These are phyloP conservation scores for Mortierella antarctica DNA, from an alignment of 192 early-diverging fungal genomes.

Conservation along the genomic window DNA sequence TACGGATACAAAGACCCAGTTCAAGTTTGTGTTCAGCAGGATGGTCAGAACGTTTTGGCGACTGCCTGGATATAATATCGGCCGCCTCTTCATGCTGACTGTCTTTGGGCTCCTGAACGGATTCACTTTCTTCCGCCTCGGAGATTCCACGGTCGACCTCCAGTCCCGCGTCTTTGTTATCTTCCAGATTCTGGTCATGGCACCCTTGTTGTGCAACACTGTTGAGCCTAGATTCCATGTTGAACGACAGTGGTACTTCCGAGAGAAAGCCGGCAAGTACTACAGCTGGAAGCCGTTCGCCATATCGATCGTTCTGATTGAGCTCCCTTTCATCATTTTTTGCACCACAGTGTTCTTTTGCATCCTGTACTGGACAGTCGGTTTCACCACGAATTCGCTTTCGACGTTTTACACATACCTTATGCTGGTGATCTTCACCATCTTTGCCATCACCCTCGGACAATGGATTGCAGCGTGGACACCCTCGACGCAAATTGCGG, in stretches of 20 bases:
- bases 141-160: slow-evolving; percentile 61
- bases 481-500: slow-evolving; percentile 63
- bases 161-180: slow-evolving; percentile 77
- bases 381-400: slow-evolving; percentile 59
- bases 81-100: slow-evolving; percentile 64
- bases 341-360: slow-evolving; percentile 72
- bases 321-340: slow-evolving; percentile 75
- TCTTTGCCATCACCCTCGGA: slow-evolving; percentile 77
- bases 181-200: slow-evolving; percentile 73
- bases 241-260: slow-evolving; percentile 72
- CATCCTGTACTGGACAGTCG: slow-evolving; percentile 80
- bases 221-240: slow-evolving; percentile 71
- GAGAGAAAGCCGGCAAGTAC: slow-evolving; percentile 74
- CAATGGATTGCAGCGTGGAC: slow-evolving; percentile 77
- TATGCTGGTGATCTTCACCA: slow-evolving; percentile 62
- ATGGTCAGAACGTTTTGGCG: slow-evolving; percentile 79
- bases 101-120: slow-evolving; percentile 70
- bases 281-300: slow-evolving; percentile 76
- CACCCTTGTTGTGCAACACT: slow-evolving; percentile 73
- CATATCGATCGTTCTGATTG: slow-evolving; percentile 69
- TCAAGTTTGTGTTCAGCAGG: slow-evolving; percentile 65
- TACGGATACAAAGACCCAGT: slow-evolving; percentile 56
- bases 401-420: slow-evolving; percentile 73
- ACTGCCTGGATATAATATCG: slow-evolving; percentile 77
- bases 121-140: slow-evolving; percentile 77